Conservation (phyloP, 1,284 basidiomycete genomes). For the Fomitopsis schrenkii region DNA sequence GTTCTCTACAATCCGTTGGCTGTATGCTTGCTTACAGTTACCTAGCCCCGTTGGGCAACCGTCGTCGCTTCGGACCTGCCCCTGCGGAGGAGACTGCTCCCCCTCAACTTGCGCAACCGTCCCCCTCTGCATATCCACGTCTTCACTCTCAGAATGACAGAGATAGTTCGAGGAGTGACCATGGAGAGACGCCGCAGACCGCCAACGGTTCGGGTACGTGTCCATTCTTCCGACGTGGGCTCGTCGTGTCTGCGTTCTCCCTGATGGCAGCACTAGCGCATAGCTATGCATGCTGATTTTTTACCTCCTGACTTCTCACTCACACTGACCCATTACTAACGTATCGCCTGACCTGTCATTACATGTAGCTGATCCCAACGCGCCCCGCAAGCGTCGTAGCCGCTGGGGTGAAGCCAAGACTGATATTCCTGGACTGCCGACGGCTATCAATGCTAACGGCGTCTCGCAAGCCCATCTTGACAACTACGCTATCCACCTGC, state of each 20-base stretch:
- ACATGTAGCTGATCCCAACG: constrained; percentile 67
- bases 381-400: constrained; percentile 87
- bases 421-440: constrained; percentile 87
- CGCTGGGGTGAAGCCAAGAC: constrained; percentile 92
- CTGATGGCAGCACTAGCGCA: constrained; percentile 13
- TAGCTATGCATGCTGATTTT: constrained; percentile 5
- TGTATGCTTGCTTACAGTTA: constrained; percentile 17
- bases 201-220: constrained; percentile 30
- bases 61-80: constrained; percentile 85
- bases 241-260: constrained; percentile 11
- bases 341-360: constrained; percentile 34
- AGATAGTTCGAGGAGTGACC: constrained; percentile 48
- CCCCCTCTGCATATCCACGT: constrained; percentile 78
- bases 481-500: constrained; percentile 91
- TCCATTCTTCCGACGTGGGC: constrained; percentile 12
- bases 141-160: constrained; percentile 47
- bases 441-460: constrained; percentile 86
- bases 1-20: constrained; percentile 18
- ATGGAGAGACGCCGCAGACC: constrained; percentile 42
- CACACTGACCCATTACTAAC: constrained; percentile 63
- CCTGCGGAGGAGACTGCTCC: constrained; percentile 70
- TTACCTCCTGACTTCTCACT: constrained; percentile 12
- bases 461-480: constrained; percentile 92
- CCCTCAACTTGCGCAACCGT: constrained; percentile 80
- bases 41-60: constrained; percentile 75